phyloP scores from a whole-genome alignment of 2,329 filamentous ascomycete species.

The Fusarium tanahbumbuense region DNA sequence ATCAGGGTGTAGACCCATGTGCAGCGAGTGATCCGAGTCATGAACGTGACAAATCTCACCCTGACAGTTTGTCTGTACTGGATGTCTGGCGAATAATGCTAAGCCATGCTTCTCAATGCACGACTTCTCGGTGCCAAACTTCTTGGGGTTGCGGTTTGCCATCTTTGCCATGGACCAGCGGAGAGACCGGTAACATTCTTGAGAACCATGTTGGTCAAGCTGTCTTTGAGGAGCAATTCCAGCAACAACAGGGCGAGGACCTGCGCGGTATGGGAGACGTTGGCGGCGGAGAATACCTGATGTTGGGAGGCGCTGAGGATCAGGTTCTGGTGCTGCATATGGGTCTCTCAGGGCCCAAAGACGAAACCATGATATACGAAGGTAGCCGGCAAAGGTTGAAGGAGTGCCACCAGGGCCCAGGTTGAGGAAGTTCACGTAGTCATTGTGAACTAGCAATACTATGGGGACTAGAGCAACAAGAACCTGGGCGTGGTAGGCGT shows the following conservation, averaged over 20 bases:
- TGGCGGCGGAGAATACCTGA: constrained; percentile 66
- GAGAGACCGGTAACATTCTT: constrained; percentile 66
- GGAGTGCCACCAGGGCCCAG: constrained; percentile 86
- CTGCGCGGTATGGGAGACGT: constrained; percentile 70
- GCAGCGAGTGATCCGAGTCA: constrained; percentile 79
- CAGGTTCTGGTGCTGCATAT: constrained; percentile 67
- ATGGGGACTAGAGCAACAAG: constrained; percentile 63
- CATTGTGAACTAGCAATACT: constrained; percentile 68
- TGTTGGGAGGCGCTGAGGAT: constrained; percentile 63
- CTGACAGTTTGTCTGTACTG: constrained; percentile 76
- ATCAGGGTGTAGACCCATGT: constrained; percentile 82
- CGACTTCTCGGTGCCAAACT: constrained; percentile 72
- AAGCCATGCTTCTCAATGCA: constrained; percentile 87
- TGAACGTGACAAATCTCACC: constrained; percentile 89
- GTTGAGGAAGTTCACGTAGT: constrained; percentile 80
- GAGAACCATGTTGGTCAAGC: constrained; percentile 72
- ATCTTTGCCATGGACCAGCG: constrained; percentile 65
- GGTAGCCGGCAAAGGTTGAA: constrained; percentile 77
- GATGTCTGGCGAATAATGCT: constrained; percentile 75
- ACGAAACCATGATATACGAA: constrained; percentile 77
- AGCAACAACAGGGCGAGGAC: constrained; percentile 72
- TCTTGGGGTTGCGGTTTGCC: constrained; percentile 56
- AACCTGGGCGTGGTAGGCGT: constrained; percentile 60
- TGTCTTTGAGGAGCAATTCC: constrained; percentile 88
- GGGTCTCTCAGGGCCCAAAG: constrained; percentile 78